Base-by-base conservation (phyloP, 1,284 basidiomycete genomes). In the Marasmius sp. region DNA sequence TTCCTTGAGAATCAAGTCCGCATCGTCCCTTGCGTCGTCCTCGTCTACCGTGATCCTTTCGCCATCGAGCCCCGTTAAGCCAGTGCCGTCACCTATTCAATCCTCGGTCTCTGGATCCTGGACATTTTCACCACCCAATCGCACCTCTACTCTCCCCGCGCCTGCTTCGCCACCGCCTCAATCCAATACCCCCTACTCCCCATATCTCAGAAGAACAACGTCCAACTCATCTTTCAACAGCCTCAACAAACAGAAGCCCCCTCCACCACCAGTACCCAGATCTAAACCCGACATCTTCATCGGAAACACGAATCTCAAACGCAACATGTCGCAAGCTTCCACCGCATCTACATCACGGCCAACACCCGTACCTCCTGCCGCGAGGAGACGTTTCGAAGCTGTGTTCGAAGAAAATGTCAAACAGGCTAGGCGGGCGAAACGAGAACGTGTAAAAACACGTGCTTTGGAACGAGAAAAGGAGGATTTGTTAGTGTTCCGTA, bases 351-450 rank as follows among this genome's bases (percentile, higher is more conserved):
- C 69, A 58, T 78, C 80, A 41, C 82, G 88, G 6, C 83, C 85
- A 2, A 85, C 88, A 0, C 89, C 89, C 2, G 79, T 91, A 1
- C 90, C 91, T 2, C 73, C 83, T 10, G 77, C 83, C 1, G 85
- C 86, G 6, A 82, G 85, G 18, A 77, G 74, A 52, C 83, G 91
- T 7, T 93, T 92, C 68, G 88, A 91, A 61, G 72, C 72, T 1
- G 77, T 92, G 1, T 93, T 93, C 69, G 74, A 79, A 18, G 77
- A 77, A 43, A 90, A 88, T 67, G 72, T 88, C 7, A 68, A 81
- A 4, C 84, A 84, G 58, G 75, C 75, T 60, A 78, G 81, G 18
- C 76, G 72, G 55, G 77, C 75, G 9, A 75, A 78, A 52, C 76
- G 75, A 37, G 22, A 43, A 14, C 49, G 56, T 36, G 67, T 68